Evolutionary conservation across 2,329 filamentous ascomycete genomes (phyloP).

Genomic region (Eutypella sp.): DNA sequence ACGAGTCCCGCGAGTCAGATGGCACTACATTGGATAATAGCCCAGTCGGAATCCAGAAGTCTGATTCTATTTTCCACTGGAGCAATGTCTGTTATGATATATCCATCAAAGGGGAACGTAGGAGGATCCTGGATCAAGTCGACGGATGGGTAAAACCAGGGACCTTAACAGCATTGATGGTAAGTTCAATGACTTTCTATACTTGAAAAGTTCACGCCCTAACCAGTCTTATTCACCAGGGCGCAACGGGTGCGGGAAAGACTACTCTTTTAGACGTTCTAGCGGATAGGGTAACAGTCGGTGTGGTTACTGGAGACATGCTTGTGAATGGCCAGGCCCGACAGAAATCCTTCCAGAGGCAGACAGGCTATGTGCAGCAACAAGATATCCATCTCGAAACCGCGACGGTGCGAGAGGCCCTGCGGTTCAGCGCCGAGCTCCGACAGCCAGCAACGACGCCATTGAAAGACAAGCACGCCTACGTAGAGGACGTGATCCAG

Average conservation of each 20-base stretch:
- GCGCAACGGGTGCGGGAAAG: slow-evolving; percentile 67
- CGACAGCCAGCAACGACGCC: slow-evolving; percentile 56
- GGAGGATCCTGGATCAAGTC: slow-evolving; percentile 73
- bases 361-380: slow-evolving; percentile 66
- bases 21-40: not conserved
- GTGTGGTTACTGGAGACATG: slow-evolving; percentile 65
- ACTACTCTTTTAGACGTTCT: slow-evolving; percentile 68
- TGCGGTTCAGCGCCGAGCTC: slow-evolving; percentile 60
- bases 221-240: slow-evolving; percentile 23
- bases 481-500: slow-evolving; percentile 64
- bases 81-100: slow-evolving; percentile 66
- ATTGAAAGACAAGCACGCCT: slow-evolving; percentile 58
- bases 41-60: slow-evolving; percentile 16
- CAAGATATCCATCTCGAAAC: slow-evolving; percentile 64
- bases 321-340: slow-evolving; percentile 59
- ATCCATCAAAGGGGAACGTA: slow-evolving; percentile 66
- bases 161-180: slow-evolving; percentile 77
- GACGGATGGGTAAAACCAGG: slow-evolving; percentile 89
- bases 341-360: slow-evolving; percentile 62
- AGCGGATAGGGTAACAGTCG: slow-evolving; percentile 65
- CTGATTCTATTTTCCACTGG: slow-evolving; percentile 66
- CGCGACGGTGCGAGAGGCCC: slow-evolving; percentile 60
- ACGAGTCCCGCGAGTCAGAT: not conserved
- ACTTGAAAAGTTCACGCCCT: not conserved
- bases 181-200: slow-evolving; percentile 12